Evolutionary conservation across 192 early-diverging fungal genomes (phyloP), one percentile per base, ranked within the genome.

Genomic region (Linnemannia hyalina): DNA sequence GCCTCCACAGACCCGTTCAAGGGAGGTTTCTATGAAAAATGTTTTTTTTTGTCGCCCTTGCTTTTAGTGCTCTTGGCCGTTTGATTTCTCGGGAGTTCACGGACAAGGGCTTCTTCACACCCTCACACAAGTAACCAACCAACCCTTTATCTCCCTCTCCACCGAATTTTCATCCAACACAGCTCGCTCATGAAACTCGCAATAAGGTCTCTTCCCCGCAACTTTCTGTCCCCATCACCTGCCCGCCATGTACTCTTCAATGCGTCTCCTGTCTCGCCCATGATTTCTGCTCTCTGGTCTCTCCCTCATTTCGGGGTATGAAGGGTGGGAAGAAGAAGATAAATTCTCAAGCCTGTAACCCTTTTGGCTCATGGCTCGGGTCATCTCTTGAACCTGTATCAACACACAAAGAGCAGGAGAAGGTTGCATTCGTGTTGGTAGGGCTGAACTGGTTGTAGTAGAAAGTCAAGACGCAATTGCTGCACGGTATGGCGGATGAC

Each of bases 131-230:
- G 13, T 3, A 9, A 46, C 44, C 44, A 13, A 46, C 11, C 44
- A 46, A 46, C 44, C 44, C 13, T 46, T 46, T 44, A 7, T 70
- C 38, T 6, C 11, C 70, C 18, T 71, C 70, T 49, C 71, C 71
- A 44, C 42, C 20, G 11, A 16, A 32, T 11, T 46, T 26, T 47
- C 40, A 18, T 29, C 71, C 38, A 73, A 41, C 35, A 41, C 69
- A 42, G 18, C 69, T 38, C 38, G 15, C 32, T 70, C 22, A 35
- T 9, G 40, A 41, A 5, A 70, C 29, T 70, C 38, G 57, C 40
- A 76, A 76, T 77, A 77, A 68, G 63, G 76, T 77, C 63, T 77
- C 18, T 70, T 77, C 76, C 76, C 76, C 76, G 68, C 68, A 77
- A 23, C 71, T 73, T 70, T 42, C 69, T n/a, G 35, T 49, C 18